These are phyloP conservation scores for Thielaviopsis cerberus DNA, from an alignment of 2,329 filamentous ascomycete species.

Conservation along the genomic window DNA sequence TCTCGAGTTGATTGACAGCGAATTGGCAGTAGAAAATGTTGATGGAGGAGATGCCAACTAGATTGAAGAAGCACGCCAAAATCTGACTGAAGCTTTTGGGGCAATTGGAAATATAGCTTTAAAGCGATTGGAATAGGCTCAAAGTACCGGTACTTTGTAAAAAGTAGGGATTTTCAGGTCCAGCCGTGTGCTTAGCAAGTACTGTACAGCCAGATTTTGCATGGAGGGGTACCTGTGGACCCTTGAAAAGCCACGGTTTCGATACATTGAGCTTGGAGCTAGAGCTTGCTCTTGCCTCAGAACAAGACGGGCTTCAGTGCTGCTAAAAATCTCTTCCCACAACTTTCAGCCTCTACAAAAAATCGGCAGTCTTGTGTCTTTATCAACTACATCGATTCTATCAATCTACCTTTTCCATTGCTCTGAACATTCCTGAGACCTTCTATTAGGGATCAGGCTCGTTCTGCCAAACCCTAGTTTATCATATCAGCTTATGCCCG, in stretches of 20 bases:
- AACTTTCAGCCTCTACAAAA: neutral
- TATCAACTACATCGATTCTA: neutral
- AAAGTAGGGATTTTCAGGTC: neutral
- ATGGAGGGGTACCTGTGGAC: neutral
- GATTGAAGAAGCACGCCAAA: neutral
- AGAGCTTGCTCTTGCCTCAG: neutral
- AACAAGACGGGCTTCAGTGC: neutral
- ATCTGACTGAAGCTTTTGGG: neutral
- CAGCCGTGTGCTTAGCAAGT: no score
- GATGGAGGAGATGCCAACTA: neutral
- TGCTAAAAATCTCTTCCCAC: neutral
- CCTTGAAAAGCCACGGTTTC: neutral
- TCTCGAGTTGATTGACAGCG: neutral
- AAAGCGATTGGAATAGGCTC: neutral
- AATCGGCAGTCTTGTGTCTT: neutral
- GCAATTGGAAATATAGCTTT: neutral
- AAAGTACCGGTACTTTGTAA: neutral
- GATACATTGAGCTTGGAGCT: neutral
- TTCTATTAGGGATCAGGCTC: neutral
- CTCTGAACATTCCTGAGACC: neutral
- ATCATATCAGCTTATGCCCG: no score
- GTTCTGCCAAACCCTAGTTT: no score
- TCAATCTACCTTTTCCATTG: neutral
- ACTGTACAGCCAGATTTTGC: neutral
- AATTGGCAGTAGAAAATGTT: neutral